Conservation (phyloP, 768 basidiomycete species). For the Tylopilus balloui region DNA sequence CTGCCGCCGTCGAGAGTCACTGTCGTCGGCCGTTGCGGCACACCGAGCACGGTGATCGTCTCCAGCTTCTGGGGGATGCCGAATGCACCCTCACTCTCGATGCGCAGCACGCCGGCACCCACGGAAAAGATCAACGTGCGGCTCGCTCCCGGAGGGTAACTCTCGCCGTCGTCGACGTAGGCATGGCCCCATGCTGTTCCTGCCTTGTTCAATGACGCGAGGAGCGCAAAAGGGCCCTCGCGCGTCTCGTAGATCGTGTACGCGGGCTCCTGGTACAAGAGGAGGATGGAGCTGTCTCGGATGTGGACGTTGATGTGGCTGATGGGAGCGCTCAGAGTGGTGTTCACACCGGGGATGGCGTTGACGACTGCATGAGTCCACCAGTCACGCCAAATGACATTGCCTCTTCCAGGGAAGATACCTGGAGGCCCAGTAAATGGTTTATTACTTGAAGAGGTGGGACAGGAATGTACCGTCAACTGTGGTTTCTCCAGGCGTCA, state of each 20-base stretch:
- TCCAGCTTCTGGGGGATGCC: slow-evolving; percentile 42
- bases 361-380: slow-evolving; percentile 59
- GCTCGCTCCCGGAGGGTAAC: slow-evolving; percentile 51
- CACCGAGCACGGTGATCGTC: slow-evolving; percentile 57
- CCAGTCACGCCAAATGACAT: slow-evolving; percentile 67
- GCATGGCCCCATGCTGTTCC: slow-evolving; percentile 55
- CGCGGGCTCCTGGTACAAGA: slow-evolving; percentile 56
- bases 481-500: slow-evolving; percentile 60
- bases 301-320: slow-evolving; percentile 75
- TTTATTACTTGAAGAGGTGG: not conserved
- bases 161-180: slow-evolving; percentile 69
- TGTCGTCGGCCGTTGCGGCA: slow-evolving; percentile 34
- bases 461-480: slow-evolving; percentile 49
- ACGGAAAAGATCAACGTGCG: slow-evolving; percentile 44
- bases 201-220: slow-evolving; percentile 48
- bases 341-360: slow-evolving; percentile 36
- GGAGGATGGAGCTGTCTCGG: slow-evolving; percentile 61
- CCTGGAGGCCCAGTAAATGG: slow-evolving; percentile 33
- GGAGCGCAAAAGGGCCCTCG: slow-evolving; percentile 55
- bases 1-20: slow-evolving; percentile 40
- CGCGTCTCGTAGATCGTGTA: slow-evolving; percentile 70
- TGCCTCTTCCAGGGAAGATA: slow-evolving; percentile 59
- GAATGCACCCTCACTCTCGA: slow-evolving; percentile 33
- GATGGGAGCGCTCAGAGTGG: slow-evolving; percentile 61
- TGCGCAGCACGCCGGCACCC: slow-evolving; percentile 30